Percentiles rank a stretch among this genome's conserved stretches.
Conservation (phyloP, 2,329 filamentous ascomycete species). For the Xylaria sp. region DNA sequence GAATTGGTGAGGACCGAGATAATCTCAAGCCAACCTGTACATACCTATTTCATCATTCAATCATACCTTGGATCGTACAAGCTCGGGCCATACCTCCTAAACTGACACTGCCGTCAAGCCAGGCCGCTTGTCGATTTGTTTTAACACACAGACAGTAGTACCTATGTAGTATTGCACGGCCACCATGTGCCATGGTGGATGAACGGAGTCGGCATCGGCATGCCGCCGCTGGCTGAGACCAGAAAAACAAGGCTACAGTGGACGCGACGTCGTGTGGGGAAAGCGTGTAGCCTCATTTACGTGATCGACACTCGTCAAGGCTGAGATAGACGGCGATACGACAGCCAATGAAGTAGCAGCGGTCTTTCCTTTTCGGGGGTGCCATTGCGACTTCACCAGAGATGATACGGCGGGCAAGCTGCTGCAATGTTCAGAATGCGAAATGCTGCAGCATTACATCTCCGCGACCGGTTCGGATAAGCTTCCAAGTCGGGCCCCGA, state of each 20-base stretch:
- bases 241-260: neutral
- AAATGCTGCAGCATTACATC: neutral
- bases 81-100: no score
- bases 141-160: no score
- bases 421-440: neutral
- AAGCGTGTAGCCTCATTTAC: conserved; percentile 25
- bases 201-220: no score
- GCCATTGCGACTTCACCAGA: neutral
- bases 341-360: conserved; percentile 24
- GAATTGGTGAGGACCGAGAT: neutral
- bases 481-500: neutral
- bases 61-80: neutral
- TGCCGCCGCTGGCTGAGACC: no score
- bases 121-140: no score
- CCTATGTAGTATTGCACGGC: no score
- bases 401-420: neutral
- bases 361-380: conserved; percentile 19
- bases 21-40: neutral
- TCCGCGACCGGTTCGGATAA: neutral
- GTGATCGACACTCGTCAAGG: conserved; percentile 19
- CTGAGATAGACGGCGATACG: conserved; percentile 25
- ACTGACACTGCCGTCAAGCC: neutral
- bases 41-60: neutral
- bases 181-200: no score
- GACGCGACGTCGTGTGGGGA: conserved; percentile 12